A percentile compares a stretch with the other conserved stretches of the same genome.
Conservation (phyloP, 306 rosid genomes). For the Oxytropis ochrocephala region DNA sequence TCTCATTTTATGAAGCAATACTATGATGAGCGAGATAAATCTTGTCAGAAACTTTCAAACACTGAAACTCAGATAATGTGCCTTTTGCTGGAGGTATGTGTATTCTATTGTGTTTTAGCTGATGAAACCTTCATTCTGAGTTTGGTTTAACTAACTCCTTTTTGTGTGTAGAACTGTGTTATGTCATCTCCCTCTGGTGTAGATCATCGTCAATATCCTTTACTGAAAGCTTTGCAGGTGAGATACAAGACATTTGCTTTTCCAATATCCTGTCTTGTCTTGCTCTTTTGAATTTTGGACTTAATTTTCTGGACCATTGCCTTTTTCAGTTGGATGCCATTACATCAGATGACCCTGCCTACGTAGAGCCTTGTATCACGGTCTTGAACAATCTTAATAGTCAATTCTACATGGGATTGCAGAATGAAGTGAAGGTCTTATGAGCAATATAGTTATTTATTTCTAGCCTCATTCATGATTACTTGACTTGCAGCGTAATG, state of each 20-base stretch:
- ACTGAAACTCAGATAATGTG: constrained; percentile 62
- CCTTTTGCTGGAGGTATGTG: constrained; percentile 72
- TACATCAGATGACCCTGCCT: constrained; percentile 50
- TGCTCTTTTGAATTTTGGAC: constrained; percentile 5
- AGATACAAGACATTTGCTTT: constrained; percentile 19
- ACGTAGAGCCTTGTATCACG: constrained; percentile 59
- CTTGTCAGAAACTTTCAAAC: constrained; percentile 42
- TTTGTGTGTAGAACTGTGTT: constrained; percentile 49
- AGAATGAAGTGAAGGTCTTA: constrained; percentile 60
- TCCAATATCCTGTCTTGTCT: background rate
- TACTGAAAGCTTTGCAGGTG: constrained; percentile 71
- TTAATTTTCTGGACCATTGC: constrained; percentile 8
- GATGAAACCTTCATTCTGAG: background rate
- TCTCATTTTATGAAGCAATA: constrained; percentile 41
- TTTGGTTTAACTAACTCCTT: constrained; percentile 20
- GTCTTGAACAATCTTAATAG: constrained; percentile 57
- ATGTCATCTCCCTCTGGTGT: constrained; percentile 51
- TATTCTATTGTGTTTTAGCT: background rate
- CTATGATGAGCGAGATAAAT: constrained; percentile 25
- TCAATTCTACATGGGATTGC: constrained; percentile 47
- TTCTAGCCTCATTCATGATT: background rate
- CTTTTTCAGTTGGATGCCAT: constrained; percentile 51
- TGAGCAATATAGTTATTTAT: constrained; percentile 16
- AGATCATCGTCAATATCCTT: constrained; percentile 39
- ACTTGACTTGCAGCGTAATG: background rate